Base-by-base conservation (phyloP, 345 rosid species). In the Brassica juncea region DNA sequence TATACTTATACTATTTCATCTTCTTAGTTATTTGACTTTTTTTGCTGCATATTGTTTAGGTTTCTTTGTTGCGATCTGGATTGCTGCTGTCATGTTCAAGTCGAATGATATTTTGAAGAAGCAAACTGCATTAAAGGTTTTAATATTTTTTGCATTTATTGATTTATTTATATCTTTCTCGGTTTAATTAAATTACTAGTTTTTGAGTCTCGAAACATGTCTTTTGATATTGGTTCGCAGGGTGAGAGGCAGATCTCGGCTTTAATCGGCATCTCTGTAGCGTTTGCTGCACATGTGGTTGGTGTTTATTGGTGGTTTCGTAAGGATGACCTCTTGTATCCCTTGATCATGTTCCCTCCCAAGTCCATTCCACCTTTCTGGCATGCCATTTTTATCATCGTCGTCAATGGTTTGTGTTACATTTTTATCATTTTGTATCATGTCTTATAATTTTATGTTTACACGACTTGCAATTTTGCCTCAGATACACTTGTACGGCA, bases 271-370 rank as follows among this genome's bases (percentile, higher is more conserved):
- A 90, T 93, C 78, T 85, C 94, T 52, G 28, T 89, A 57, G 91
- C 90, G 10, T 96, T 90, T 80, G 65, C 85, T 2, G 77, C 91
- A 80, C 98, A 92, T 81, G 93, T 92, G 75, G 83, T 87, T 68
- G 86, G 91, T 72, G 91, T 96, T 54, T 96, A 96, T 81, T 96
- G 99, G 99, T 96, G 99, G 98, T 93, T 89, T 79, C 86, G 89
- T 67, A 88, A 85, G 68, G 98, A 96, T 71, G 95, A 93, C 83
- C 92, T 93, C 82, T 80, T 96, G 80, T 87, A 87, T 77, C 99
- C 98, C 72, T 82, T 96, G 82, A 72, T 90, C 81, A 93, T 96
- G 99, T 91, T 93, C 67, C 99, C 99, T 78, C 98, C 99, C 19
- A 96, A 90, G 77, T 84, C 92, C 75, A 91, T 96, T 55, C 98